Conservation (phyloP, 192 early-diverging fungal genomes). For the Allomyces javanicus region DNA sequence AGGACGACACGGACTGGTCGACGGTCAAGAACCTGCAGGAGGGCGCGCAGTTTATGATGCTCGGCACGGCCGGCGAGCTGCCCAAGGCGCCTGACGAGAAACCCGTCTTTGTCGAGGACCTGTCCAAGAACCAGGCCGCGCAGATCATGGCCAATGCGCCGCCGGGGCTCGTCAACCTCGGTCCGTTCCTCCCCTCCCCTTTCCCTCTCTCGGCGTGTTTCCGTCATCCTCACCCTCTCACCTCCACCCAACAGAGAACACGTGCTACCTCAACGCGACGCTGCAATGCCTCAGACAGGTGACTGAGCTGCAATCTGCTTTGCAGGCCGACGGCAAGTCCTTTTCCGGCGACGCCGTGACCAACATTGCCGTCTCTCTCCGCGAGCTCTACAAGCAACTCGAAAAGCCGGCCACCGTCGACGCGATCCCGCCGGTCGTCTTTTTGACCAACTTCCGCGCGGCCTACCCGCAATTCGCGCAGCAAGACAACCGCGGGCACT, state of each 20-base stretch:
- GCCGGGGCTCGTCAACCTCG: no score
- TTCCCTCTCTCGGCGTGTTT: no score
- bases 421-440: conserved; percentile 54
- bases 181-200: no score
- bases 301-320: conserved; percentile 48
- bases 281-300: conserved; percentile 81
- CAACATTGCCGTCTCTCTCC: conserved; percentile 48
- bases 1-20: conserved; percentile 48
- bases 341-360: conserved; percentile 13
- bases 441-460: conserved; percentile 55
- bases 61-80: conserved; percentile 88
- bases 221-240: no score
- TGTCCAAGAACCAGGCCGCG: conserved; percentile 68
- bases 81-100: conserved; percentile 55
- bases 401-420: conserved; percentile 31
- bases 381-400: conserved; percentile 53
- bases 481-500: conserved; percentile 40
- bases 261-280: conserved; percentile 37
- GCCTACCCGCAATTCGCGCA: conserved; percentile 78
- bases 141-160: conserved; percentile 10
- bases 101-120: conserved; percentile 72
- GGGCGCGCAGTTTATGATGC: conserved; percentile 38
- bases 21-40: conserved; percentile 3
- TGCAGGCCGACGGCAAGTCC: conserved; percentile 23
- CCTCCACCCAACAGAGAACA: conserved; percentile 28